Evolutionary conservation across 192 early-diverging fungal species (phyloP), one percentile per base, ranked within the genome.

Genomic region (Coemansia sp.): DNA sequence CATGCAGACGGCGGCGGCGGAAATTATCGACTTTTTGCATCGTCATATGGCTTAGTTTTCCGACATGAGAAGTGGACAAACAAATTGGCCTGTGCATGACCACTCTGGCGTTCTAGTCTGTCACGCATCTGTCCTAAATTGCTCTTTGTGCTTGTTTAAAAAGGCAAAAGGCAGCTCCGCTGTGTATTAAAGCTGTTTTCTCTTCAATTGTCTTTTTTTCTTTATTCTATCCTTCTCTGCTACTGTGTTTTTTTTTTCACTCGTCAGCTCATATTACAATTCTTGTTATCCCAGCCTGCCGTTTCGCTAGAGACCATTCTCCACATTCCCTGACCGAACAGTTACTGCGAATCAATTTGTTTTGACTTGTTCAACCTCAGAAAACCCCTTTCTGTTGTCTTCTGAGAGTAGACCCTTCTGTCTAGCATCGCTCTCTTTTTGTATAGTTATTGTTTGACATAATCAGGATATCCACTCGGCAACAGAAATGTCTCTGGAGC

Each of bases 401-500:
- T 5, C 41, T n/a, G 41, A 43, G 17, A 43, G 41, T 43, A 43
- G 17, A 43, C 14, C 17, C 41, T 43, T 43, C 27, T 30, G 7
- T 30, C 27, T 30, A 30, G 27, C 2, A 2, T 30, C 27, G 27
- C 7, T 30, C 27, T n/a, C 41, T 42, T 42, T n/a, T 42, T 42
- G 12, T 42, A 42, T n/a, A 42, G 13, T 9, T 13, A 2, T n/a
- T 42, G 13, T 42, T 42, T 42, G 41, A 17, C 41, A 13, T 13
- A 42, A 3, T 42, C 2, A 2, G 14, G 4, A 2, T 17, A 42
- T 42, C 17, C 3, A 13, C 9, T 13, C 41, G 41, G 27, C 27
- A 30, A 7, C 27, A 30, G 27, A 2, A 30, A 30, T 71, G 64
- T 61, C 64, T 37, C 37, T 51, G 43, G 60, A 67, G 37, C 18